phyloP scores from a whole-genome alignment of 2,329 filamentous ascomycete genomes.

The Cordyceps pruinosa region DNA sequence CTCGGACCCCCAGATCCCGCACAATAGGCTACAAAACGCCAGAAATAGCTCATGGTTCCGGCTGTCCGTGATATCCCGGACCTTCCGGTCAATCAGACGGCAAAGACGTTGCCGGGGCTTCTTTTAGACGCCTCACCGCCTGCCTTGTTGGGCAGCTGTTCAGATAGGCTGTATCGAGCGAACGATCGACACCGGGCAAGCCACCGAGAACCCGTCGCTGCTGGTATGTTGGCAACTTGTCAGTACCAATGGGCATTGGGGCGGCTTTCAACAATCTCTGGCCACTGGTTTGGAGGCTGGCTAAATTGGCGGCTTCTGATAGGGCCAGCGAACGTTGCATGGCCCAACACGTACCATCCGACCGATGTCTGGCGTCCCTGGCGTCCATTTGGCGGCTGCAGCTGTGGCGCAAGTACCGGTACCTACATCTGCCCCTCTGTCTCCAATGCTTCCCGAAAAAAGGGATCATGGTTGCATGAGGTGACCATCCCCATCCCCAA shows the following conservation, averaged over 20 bases:
- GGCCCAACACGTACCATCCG: slow-evolving; percentile 1
- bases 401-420: slow-evolving; percentile 1
- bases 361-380: too few species aligned
- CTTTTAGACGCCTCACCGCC: slow-evolving; percentile 6
- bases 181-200: not conserved
- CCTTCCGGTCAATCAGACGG: not conserved
- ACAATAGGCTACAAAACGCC: not conserved
- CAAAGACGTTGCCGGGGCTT: not conserved
- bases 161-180: too few species aligned
- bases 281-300: slow-evolving; percentile 5
- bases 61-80: not conserved
- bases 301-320: slow-evolving; percentile 2
- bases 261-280: slow-evolving; percentile 7
- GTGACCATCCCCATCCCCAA: slow-evolving; percentile 40
- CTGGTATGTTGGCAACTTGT: not conserved
- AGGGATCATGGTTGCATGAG: slow-evolving; percentile 19
- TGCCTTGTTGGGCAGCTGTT: not conserved
- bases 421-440: slow-evolving; percentile 19
- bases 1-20: not conserved
- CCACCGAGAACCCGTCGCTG: not conserved
- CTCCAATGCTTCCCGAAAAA: slow-evolving; percentile 14
- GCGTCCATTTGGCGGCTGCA: not conserved
- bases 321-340: slow-evolving; percentile 10
- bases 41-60: not conserved
- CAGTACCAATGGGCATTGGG: not conserved